Evolutionary conservation across 306 rosid genomes (phyloP).

Genomic region (Quercus dentata): DNA sequence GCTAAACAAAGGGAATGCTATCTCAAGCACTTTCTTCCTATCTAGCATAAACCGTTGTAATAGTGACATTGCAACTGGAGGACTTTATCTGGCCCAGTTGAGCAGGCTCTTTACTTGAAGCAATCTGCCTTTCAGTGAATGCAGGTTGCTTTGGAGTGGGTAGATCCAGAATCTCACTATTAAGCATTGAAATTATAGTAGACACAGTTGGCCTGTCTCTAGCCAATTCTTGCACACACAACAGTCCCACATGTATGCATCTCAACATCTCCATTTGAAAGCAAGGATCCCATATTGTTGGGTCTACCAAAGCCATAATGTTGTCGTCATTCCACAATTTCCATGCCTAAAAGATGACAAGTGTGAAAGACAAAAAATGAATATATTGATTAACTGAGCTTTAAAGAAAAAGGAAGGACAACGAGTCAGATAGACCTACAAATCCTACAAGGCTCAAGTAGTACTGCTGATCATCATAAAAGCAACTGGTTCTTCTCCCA

Average conservation of each 20-base stretch:
- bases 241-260: conserved; percentile 37
- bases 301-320: conserved; percentile 15
- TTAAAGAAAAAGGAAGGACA: no score
- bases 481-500: conserved; percentile 34
- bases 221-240: conserved; percentile 41
- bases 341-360: conserved; percentile 27
- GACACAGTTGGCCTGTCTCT: conserved; percentile 34
- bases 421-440: conserved; percentile 5
- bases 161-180: conserved; percentile 33
- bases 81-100: no score
- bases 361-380: no score
- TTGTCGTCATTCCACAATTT: conserved; percentile 34
- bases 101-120: conserved; percentile 15
- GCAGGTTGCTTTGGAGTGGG: conserved; percentile 40
- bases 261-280: conserved; percentile 27
- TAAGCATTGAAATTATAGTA: conserved; percentile 29
- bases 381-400: no score
- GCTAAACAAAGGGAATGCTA: no score
- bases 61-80: no score
- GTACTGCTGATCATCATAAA: conserved; percentile 14
- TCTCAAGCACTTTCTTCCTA: no score
- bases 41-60: no score
- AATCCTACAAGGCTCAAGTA: conserved; percentile 33
- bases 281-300: conserved; percentile 17
- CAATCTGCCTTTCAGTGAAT: conserved; percentile 21